These are phyloP conservation scores for Lasiodiplodia gonubiensis DNA, from an alignment of 2,329 filamentous ascomycete species.

Conservation along the genomic window DNA sequence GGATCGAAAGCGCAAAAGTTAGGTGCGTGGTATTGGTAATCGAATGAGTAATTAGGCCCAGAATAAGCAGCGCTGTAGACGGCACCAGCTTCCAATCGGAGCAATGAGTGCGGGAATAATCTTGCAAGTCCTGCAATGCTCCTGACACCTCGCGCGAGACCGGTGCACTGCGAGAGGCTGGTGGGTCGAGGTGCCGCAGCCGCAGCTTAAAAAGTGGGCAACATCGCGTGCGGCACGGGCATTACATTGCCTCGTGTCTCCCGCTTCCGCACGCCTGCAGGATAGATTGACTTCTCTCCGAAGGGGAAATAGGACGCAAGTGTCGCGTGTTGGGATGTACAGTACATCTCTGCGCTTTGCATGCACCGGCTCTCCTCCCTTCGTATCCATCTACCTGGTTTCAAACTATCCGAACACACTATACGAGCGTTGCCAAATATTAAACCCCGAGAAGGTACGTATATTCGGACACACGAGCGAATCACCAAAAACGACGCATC, in stretches of 20 bases:
- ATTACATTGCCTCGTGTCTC: neutral
- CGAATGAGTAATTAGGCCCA: no score
- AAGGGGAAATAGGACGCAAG: neutral
- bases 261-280: neutral
- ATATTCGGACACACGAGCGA: neutral
- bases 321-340: neutral
- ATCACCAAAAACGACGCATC: neutral
- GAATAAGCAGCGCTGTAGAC: no score
- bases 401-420: neutral
- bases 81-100: no score
- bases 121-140: no score
- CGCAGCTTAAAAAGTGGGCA: no score
- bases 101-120: no score
- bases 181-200: no score
- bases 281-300: neutral
- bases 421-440: neutral
- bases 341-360: neutral
- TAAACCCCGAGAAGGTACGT: neutral
- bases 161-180: no score
- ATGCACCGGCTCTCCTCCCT: neutral
- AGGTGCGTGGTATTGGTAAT: no score
- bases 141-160: no score
- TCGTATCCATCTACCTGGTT: neutral
- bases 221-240: no score
- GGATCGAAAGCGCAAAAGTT: no score